Evolutionary conservation across 495 filamentous ascomycete genomes (phyloP), one percentile per base, ranked within the genome.

Genomic region (Penicillium argentinense): DNA sequence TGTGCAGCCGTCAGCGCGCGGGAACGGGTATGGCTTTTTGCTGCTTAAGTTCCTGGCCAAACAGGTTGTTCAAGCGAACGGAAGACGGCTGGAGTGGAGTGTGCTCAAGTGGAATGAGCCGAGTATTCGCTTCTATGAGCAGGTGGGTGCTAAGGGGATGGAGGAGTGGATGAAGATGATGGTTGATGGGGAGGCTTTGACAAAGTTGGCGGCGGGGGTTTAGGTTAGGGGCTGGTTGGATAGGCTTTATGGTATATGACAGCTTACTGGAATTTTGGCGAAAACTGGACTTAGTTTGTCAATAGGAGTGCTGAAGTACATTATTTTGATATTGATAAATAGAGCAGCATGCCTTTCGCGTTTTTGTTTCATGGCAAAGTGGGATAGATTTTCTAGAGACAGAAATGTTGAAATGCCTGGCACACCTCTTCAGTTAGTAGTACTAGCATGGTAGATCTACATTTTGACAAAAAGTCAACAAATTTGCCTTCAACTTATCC

Each of bases 161-260:
- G 79, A 78, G 43, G 91, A 93, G 60, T 97, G 93, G 93, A 81
- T 88, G 55, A 83, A 84, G 50, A 91, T 96, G 88, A 86, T 92
- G 64, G 81, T 97, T 12, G 88, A 93, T 49, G 84, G 84, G 24
- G 78, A 87, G 36, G 83, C 68, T 16, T 69, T 96, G 72, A 64
- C 53, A 13, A 79, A 79, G 63, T 64, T 95, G 71, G 71, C 72
- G 2, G 62, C 57, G 54, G 57, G 49, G 42, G 30, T 23, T 43
- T 32, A 36, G 16, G 17, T 33, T n/a, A n/a, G n/a, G 29, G 30
- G 13, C 11, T 26, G 25, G 5, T 26, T 26, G 5, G 5, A 5
- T 26, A 11, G 5, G 11, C 11, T 5, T 26, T 26, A 26, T 5
- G 5, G 11, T 26, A 26, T 5, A 5, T 5, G 25, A 26, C 25